Conservation (phyloP, 2,329 filamentous ascomycete species). For the Thermomyces lanuginosus region DNA sequence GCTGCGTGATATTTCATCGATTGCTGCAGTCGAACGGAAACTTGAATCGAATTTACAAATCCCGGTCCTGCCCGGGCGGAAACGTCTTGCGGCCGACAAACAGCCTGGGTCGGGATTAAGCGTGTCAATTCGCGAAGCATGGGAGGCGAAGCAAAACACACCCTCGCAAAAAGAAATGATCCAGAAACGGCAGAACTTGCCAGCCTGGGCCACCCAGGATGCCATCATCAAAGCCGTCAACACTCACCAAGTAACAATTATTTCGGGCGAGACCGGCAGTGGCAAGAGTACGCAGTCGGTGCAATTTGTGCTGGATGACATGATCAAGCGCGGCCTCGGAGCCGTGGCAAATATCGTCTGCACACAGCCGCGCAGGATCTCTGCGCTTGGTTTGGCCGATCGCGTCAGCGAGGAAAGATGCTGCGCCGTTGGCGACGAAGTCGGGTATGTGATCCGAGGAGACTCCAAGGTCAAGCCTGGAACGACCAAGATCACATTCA, state of each 20-base stretch:
- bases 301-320: slow-evolving; percentile 84
- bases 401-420: slow-evolving; percentile 87
- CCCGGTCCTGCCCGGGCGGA: slow-evolving; percentile 15
- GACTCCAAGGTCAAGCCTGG: slow-evolving; percentile 59
- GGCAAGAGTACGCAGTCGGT: slow-evolving; percentile 96
- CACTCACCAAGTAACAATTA: slow-evolving; percentile 76
- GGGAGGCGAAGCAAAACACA: slow-evolving; percentile 50
- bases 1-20: slow-evolving; percentile 68
- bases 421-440: slow-evolving; percentile 62
- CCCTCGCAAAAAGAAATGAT: slow-evolving; percentile 60
- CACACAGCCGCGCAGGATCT: slow-evolving; percentile 88
- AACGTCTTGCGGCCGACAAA: slow-evolving; percentile 47
- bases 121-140: slow-evolving; percentile 44
- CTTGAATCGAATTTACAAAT: slow-evolving; percentile 9
- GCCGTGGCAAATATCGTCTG: slow-evolving; percentile 77
- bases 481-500: slow-evolving; percentile 79
- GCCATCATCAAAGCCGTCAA: slow-evolving; percentile 60
- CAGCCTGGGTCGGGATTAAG: slow-evolving; percentile 40
- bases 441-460: slow-evolving; percentile 82
- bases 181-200: slow-evolving; percentile 52
- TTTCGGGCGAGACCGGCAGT: slow-evolving; percentile 90
- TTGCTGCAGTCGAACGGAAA: slow-evolving; percentile 38
- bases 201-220: slow-evolving; percentile 73
- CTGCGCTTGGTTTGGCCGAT: slow-evolving; percentile 82
- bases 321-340: slow-evolving; percentile 62